Conservation (phyloP, 2,329 filamentous ascomycete species). For the Nemania sp. region DNA sequence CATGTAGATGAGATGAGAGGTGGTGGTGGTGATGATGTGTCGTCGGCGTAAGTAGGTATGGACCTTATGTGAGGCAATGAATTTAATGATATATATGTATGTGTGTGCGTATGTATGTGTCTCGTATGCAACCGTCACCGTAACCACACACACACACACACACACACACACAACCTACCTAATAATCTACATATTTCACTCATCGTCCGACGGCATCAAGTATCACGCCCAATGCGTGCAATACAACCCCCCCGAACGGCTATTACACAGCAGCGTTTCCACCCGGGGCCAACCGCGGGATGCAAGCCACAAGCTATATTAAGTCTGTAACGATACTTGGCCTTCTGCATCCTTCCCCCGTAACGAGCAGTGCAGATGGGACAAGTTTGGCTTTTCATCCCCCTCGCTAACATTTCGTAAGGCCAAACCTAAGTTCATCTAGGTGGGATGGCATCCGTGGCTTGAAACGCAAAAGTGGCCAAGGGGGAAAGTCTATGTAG, state of each 20-base stretch:
- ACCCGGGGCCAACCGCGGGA: constrained; percentile 34
- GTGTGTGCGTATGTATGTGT: not conserved
- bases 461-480: constrained; percentile 13
- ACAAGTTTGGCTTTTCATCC: constrained; percentile 22
- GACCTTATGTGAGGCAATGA: not conserved
- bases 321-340: constrained; percentile 33
- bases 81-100: not conserved
- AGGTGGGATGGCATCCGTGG: constrained; percentile 19
- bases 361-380: constrained; percentile 22
- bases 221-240: constrained; percentile 22
- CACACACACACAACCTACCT: constrained; percentile 9
- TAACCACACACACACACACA: constrained; percentile 10
- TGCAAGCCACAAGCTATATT: constrained; percentile 43
- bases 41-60: not conserved
- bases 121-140: constrained; percentile 3
- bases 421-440: constrained; percentile 4
- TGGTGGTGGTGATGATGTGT: constrained; percentile 5
- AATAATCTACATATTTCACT: constrained; percentile 13
- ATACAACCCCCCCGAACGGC: constrained; percentile 35
- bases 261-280: constrained; percentile 34
- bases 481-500: not conserved
- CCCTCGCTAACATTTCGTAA: constrained; percentile 4
- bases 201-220: not conserved
- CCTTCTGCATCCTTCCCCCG: constrained; percentile 31
- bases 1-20: not conserved